A percentile compares a stretch with the other conserved stretches of the same genome.
Conservation (phyloP, 2,329 filamentous ascomycete genomes). For the Plenodomus tracheiphilus region DNA sequence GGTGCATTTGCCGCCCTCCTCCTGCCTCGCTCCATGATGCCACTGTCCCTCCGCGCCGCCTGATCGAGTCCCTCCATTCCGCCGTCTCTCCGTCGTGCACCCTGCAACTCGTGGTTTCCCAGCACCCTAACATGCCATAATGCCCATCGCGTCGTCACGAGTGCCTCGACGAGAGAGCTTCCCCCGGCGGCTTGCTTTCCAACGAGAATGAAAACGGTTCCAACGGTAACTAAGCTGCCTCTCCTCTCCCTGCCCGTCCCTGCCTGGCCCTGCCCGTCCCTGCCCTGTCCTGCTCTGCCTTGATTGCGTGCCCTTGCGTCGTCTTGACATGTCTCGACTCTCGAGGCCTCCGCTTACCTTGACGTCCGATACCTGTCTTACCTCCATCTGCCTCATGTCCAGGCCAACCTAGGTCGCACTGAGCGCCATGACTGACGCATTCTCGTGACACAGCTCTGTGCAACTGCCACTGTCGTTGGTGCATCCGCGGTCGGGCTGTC, state of each 20-base stretch:
- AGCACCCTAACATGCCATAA: slow-evolving; percentile 44
- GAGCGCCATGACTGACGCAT: slow-evolving; percentile 42
- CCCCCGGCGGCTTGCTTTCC: slow-evolving; percentile 41
- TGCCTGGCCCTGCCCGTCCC: slow-evolving; percentile 3
- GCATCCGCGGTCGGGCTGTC: slow-evolving; percentile 63
- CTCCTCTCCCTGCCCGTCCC: slow-evolving; percentile 17
- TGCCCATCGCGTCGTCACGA: slow-evolving; percentile 44
- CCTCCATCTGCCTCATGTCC: slow-evolving; percentile 22
- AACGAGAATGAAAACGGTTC: slow-evolving; percentile 53
- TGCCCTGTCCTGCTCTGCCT: slow-evolving; percentile 1
- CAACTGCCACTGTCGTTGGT: slow-evolving; percentile 63
- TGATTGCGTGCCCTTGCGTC: slow-evolving; percentile 38
- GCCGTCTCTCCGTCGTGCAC: slow-evolving; percentile 24
- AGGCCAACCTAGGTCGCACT: slow-evolving; percentile 20
- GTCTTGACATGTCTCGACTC: slow-evolving; percentile 36
- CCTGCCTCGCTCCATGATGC: slow-evolving; percentile 28
- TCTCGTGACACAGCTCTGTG: slow-evolving; percentile 59
- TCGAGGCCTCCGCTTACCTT: slow-evolving; percentile 21
- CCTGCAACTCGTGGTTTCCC: slow-evolving; percentile 27
- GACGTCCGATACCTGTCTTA: slow-evolving; percentile 29
- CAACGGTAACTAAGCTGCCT: slow-evolving; percentile 45
- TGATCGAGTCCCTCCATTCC: slow-evolving; percentile 27
- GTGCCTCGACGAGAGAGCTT: slow-evolving; percentile 43
- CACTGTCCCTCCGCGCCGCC: slow-evolving; percentile 15
- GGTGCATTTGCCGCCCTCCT: slow-evolving; percentile 27